phyloP scores from a whole-genome alignment of 331 rosid genomes.

The Quercus lobata region DNA sequence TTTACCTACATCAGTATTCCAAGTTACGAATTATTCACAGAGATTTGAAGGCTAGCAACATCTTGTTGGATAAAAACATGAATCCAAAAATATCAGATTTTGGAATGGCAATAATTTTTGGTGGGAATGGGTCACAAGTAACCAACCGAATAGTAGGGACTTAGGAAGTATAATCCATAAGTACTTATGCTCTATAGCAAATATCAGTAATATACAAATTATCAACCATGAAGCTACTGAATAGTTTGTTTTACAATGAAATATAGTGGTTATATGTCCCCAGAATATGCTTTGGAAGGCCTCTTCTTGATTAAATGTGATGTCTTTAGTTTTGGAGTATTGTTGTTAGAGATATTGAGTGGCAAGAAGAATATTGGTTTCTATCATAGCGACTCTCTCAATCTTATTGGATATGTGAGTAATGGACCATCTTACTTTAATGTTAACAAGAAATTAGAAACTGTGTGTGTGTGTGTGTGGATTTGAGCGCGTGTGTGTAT shows the following conservation, averaged over 20 bases:
- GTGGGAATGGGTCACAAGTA: neutral
- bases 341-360: conserved; percentile 19
- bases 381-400: neutral
- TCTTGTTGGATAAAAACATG: neutral
- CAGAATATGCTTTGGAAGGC: neutral
- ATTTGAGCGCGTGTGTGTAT: too few species aligned
- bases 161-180: neutral
- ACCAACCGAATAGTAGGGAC: neutral
- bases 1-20: neutral
- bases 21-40: neutral
- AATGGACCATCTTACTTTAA: too few species aligned
- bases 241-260: too few species aligned
- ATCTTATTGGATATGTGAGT: conserved; percentile 25
- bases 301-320: neutral
- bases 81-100: neutral
- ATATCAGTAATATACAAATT: too few species aligned
- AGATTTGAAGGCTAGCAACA: neutral
- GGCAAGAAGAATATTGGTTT: conserved; percentile 19
- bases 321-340: neutral
- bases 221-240: too few species aligned
- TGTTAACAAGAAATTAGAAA: too few species aligned
- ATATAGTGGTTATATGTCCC: neutral
- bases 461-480: too few species aligned
- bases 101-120: neutral
- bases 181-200: too few species aligned